Conservation (phyloP, 129 eudicot species). For the Rutidosis leptorrhynchoides region DNA sequence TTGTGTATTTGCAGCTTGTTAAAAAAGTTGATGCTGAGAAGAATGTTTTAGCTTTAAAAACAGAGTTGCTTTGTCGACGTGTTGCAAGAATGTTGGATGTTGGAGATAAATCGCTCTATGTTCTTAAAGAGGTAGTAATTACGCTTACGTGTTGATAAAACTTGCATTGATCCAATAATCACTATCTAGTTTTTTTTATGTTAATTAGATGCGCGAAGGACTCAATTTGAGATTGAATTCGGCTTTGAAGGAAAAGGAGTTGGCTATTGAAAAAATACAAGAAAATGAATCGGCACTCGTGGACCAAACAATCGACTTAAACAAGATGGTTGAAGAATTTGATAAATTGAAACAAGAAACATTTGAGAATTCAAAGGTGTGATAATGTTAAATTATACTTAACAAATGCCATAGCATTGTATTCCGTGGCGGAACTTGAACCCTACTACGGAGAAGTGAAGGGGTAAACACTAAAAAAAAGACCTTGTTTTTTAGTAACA, state of each 20-base stretch:
- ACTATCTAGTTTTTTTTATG: background rate
- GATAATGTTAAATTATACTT: no score
- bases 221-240: conserved; percentile 27
- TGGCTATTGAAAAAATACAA: conserved; percentile 40
- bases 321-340: conserved; percentile 46
- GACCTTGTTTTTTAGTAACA: no score
- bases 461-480: no score
- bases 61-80: conserved; percentile 64
- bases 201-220: conserved; percentile 49
- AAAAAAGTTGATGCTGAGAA: conserved; percentile 61
- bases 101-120: conserved; percentile 57
- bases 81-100: conserved; percentile 49
- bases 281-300: conserved; percentile 46
- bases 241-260: conserved; percentile 32
- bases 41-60: conserved; percentile 49
- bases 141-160: background rate
- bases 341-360: conserved; percentile 49
- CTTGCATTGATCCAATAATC: background rate
- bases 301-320: conserved; percentile 44
- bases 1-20: conserved; percentile 48
- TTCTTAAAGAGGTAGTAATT: conserved; percentile 55
- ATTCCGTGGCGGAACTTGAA: no score
- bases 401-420: background rate
- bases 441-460: no score
- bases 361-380: conserved; percentile 69